Conservation (phyloP, 805 yeast genomes). For the Candida peoriensis region DNA sequence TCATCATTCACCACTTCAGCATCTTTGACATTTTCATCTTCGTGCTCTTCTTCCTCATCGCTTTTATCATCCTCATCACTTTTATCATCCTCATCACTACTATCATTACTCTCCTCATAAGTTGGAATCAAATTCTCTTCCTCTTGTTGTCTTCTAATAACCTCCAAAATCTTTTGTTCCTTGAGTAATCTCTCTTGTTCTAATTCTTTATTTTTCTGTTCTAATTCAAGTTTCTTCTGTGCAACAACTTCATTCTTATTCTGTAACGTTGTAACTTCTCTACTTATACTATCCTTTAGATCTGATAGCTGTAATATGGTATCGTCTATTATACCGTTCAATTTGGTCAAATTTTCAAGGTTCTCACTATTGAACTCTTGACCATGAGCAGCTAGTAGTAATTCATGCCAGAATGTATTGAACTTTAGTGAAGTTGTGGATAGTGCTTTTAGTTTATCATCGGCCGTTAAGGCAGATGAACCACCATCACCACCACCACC, state of each 20-base stretch:
- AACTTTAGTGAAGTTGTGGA: slow-evolving; percentile 11
- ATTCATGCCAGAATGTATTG: slow-evolving; percentile 18
- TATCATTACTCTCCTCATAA: slow-evolving; percentile 14
- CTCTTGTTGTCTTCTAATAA: slow-evolving; percentile 9
- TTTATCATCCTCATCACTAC: slow-evolving; percentile 7
- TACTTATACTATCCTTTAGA: slow-evolving; percentile 10
- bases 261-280: slow-evolving; percentile 9
- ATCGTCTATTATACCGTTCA: slow-evolving; percentile 10
- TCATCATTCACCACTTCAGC: neutral
- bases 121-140: slow-evolving; percentile 18
- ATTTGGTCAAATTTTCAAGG: slow-evolving; percentile 4
- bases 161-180: slow-evolving; percentile 7
- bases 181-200: slow-evolving; percentile 8
- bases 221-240: slow-evolving; percentile 13
- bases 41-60: slow-evolving; percentile 1
- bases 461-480: slow-evolving; percentile 1
- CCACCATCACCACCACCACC: neutral
- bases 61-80: neutral
- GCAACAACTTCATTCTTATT: slow-evolving; percentile 5
- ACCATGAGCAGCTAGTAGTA: slow-evolving; percentile 15
- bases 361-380: slow-evolving; percentile 10
- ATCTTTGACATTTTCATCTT: neutral
- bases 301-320: slow-evolving; percentile 15
- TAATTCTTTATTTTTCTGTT: slow-evolving; percentile 10
- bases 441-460: slow-evolving; percentile 11